phyloP scores from a whole-genome alignment of 495 filamentous ascomycete genomes.

The Bryoglossum gracile region DNA sequence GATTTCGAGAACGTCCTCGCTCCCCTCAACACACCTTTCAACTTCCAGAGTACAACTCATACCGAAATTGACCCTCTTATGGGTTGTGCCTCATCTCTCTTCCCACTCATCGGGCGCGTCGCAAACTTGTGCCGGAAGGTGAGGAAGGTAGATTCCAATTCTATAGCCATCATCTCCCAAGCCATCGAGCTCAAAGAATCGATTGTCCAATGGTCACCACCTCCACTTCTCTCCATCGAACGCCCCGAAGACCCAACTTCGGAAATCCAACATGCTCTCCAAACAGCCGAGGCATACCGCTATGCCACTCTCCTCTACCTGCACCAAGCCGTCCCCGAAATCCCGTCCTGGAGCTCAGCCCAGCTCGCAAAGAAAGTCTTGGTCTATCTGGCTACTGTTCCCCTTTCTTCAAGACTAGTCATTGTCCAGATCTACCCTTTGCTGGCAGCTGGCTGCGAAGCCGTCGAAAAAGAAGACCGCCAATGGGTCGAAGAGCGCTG shows the following conservation, averaged over 20 bases:
- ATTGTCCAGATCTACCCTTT: slow-evolving; percentile 77
- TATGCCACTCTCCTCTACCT: slow-evolving; percentile 70
- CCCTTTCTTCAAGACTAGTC: slow-evolving; percentile 52
- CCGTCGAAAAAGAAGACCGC: slow-evolving; percentile 50
- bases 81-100: slow-evolving; percentile 66
- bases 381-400: slow-evolving; percentile 55
- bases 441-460: slow-evolving; percentile 65
- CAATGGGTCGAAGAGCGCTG: slow-evolving; percentile 65
- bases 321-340: slow-evolving; percentile 71
- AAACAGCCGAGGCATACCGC: slow-evolving; percentile 70
- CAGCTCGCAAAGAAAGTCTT: slow-evolving; percentile 58
- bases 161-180: slow-evolving; percentile 52
- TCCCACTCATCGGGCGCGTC: slow-evolving; percentile 65
- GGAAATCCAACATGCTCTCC: slow-evolving; percentile 57
- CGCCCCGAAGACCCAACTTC: slow-evolving; percentile 60
- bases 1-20: slow-evolving; percentile 42
- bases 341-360: slow-evolving; percentile 48
- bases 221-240: slow-evolving; percentile 41
- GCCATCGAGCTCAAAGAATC: slow-evolving; percentile 57
- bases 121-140: slow-evolving; percentile 62
- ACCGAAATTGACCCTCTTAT: slow-evolving; percentile 71
- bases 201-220: slow-evolving; percentile 59
- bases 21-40: slow-evolving; percentile 27
- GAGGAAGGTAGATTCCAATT: slow-evolving; percentile 49
- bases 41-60: slow-evolving; percentile 36